Evolutionary conservation across 768 basidiomycete genomes (phyloP).

Genomic region (Mycena polygramma): DNA sequence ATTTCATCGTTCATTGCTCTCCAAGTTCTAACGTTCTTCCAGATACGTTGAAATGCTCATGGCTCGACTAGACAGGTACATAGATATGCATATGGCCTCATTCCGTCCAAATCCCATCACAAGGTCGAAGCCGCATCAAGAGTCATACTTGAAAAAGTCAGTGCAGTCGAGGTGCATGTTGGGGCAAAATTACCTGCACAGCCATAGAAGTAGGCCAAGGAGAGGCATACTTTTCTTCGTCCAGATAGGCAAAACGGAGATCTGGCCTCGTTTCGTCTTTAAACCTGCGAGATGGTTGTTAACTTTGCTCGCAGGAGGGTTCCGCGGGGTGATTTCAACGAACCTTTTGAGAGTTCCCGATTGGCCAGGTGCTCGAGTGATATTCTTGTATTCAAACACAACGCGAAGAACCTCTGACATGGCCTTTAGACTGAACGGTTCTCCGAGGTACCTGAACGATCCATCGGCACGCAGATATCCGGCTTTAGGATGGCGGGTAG

Average conservation of each 20-base stretch:
- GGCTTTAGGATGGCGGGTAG: conserved; percentile 58
- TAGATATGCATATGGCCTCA: background rate
- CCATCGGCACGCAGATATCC: conserved; percentile 63
- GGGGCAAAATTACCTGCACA: conserved; percentile 60
- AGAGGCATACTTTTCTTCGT: conserved; percentile 58
- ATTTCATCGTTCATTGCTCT: too few relatives aligned
- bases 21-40: too few relatives aligned
- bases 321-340: conserved; percentile 20
- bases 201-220: conserved; percentile 81
- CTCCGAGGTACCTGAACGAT: conserved; percentile 60
- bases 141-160: conserved; percentile 26
- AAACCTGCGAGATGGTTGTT: conserved; percentile 55
- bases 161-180: background rate
- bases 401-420: conserved; percentile 74
- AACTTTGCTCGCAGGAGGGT: background rate
- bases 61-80: background rate
- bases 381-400: conserved; percentile 67
- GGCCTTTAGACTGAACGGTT: conserved; percentile 69
- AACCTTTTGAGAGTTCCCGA: conserved; percentile 75
- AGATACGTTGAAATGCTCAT: too few relatives aligned
- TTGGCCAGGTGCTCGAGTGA: conserved; percentile 76
- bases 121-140: background rate
- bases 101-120: too few relatives aligned
- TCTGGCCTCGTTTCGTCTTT: conserved; percentile 60
- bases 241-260: conserved; percentile 69